These are phyloP conservation scores for Blastobotrys petasosporus DNA, from an alignment of 1,139 yeast species.

Conservation along the genomic window DNA sequence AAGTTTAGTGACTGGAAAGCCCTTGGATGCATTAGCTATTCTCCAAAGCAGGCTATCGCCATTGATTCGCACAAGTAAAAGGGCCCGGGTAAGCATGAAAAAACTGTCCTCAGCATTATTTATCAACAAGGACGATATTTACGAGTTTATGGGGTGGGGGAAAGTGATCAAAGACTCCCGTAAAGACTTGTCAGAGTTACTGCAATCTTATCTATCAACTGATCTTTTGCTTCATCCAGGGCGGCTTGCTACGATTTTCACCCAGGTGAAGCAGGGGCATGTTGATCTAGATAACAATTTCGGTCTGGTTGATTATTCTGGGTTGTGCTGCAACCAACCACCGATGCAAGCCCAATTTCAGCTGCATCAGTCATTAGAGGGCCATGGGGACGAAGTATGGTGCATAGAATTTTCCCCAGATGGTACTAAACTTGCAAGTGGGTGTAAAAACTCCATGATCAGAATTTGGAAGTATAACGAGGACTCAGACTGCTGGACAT, in stretches of 20 bases:
- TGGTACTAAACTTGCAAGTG: slow-evolving; percentile 70
- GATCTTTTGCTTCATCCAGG: slow-evolving; percentile 48
- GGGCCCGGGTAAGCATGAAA: no score
- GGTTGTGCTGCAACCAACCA: no score
- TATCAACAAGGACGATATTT: no score
- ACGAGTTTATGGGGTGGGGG: no score
- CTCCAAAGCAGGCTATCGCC: slow-evolving; percentile 38
- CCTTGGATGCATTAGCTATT: slow-evolving; percentile 38
- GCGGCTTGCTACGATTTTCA: slow-evolving; percentile 45
- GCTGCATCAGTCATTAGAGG: slow-evolving; percentile 36
- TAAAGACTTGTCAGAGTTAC: no score
- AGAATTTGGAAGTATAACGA: slow-evolving; percentile 55
- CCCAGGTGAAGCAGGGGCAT: slow-evolving; percentile 37
- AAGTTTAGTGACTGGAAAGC: slow-evolving; percentile 18
- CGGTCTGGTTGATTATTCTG: no score
- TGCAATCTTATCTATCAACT: slow-evolving; percentile 39
- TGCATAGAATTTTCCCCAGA: slow-evolving; percentile 68
- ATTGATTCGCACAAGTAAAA: slow-evolving; percentile 13
- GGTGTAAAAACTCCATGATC: slow-evolving; percentile 63
- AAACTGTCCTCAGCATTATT: no score
- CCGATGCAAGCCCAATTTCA: background rate
- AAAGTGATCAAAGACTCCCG: no score
- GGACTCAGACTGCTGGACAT: slow-evolving; percentile 43
- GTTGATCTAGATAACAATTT: no score
- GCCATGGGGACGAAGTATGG: slow-evolving; percentile 81